These are phyloP conservation scores for Lentinula detonsa DNA, from an alignment of 768 basidiomycete species.

Conservation along the genomic window DNA sequence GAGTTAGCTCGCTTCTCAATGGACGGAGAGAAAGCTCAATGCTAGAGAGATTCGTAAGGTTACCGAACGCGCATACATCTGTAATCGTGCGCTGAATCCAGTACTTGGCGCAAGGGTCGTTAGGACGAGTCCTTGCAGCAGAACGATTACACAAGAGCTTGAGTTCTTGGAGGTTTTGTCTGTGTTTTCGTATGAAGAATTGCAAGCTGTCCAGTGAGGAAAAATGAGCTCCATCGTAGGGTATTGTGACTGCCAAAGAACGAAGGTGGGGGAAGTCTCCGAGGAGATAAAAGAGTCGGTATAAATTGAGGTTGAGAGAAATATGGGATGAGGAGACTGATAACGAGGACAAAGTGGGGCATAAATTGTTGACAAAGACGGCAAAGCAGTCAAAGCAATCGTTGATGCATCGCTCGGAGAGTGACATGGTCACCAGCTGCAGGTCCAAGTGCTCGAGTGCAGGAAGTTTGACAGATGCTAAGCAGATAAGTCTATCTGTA, in stretches of 20 bases:
- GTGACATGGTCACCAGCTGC: conserved; percentile 25
- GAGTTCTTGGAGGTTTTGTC: conserved; percentile 26
- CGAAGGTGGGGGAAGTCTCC: conserved; percentile 32
- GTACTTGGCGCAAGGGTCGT: conserved; percentile 22
- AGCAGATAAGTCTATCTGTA: conserved; percentile 23
- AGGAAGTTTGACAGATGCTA: conserved; percentile 27
- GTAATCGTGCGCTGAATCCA: conserved; percentile 32
- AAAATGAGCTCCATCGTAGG: conserved; percentile 38
- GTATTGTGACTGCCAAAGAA: conserved; percentile 34
- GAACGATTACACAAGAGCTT: conserved; percentile 24
- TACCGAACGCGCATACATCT: neutral
- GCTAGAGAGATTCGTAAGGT: neutral
- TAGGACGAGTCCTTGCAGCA: conserved; percentile 9
- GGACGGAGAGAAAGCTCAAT: conserved; percentile 3
- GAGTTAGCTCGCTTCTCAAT: neutral
- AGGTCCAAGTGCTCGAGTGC: conserved; percentile 29
- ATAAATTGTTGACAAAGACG: conserved; percentile 40
- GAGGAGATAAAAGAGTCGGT: conserved; percentile 28
- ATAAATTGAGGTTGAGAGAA: conserved; percentile 33
- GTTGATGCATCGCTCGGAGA: conserved; percentile 23
- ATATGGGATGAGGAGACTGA: conserved; percentile 27
- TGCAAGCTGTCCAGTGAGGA: conserved; percentile 24
- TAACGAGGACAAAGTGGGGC: conserved; percentile 29
- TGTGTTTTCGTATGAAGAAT: conserved; percentile 29
- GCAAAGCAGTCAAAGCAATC: conserved; percentile 31